Conservation (phyloP, 352 stramenopile genomes). For the Phytopythium chamaehyphon region DNA sequence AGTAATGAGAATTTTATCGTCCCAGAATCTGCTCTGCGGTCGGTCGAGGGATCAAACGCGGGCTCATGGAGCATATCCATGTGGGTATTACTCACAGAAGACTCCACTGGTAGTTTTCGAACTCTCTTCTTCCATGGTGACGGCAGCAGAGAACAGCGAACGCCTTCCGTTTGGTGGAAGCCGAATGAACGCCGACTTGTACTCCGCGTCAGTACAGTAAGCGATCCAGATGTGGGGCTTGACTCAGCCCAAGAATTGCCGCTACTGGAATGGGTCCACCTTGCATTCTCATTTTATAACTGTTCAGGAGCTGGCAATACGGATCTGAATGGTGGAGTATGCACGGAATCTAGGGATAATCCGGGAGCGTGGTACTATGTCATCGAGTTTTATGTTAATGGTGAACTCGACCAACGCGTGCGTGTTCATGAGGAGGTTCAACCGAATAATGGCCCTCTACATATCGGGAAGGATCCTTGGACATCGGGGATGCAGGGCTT, state of each 20-base stretch:
- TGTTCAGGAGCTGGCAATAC: constrained; percentile 15
- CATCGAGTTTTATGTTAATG: constrained; percentile 59
- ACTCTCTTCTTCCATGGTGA: constrained; percentile 84
- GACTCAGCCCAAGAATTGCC: constrained; percentile 43
- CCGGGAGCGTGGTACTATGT: constrained; percentile 32
- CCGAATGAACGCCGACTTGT: constrained; percentile 57
- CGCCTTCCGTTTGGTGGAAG: constrained; percentile 79
- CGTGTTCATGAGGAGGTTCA: constrained; percentile 39
- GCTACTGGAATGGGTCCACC: constrained; percentile 54
- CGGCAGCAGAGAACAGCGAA: constrained; percentile 55
- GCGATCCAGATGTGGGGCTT: constrained; percentile 50
- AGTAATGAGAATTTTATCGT: constrained; percentile 46
- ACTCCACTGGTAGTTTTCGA: constrained; percentile 53
- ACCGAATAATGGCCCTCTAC: constrained; percentile 50
- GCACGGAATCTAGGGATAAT: constrained; percentile 1
- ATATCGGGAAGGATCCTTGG: constrained; percentile 69
- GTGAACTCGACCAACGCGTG: constrained; percentile 42
- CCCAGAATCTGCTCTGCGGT: constrained; percentile 26
- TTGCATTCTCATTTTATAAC: constrained; percentile 72
- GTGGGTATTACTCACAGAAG: constrained; percentile 55
- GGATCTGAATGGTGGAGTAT: constrained; percentile 3
- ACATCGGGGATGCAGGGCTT: constrained; percentile 62
- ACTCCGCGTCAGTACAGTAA: constrained; percentile 60
- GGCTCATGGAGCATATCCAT: constrained; percentile 67
- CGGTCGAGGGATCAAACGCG: constrained; percentile 13